These are phyloP conservation scores for Hypocreales sp. DNA, from an alignment of 2,329 filamentous ascomycete genomes.

Conservation along the genomic window DNA sequence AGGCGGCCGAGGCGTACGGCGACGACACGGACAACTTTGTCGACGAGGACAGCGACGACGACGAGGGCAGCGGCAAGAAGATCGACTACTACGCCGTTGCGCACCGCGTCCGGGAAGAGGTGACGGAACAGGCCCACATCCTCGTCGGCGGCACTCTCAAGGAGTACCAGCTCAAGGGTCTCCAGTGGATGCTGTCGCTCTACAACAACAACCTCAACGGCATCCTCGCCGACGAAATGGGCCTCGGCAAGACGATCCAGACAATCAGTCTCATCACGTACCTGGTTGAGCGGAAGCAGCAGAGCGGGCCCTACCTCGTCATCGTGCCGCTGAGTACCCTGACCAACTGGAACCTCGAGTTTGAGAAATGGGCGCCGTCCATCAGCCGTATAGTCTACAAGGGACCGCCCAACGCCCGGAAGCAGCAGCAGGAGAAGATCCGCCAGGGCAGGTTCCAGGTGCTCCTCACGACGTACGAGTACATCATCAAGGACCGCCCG, in stretches of 20 bases:
- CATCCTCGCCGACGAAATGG: conserved; percentile 98
- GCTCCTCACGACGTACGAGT: conserved; percentile 92
- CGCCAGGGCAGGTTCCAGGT: conserved; percentile 94
- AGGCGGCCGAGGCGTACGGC: conserved; percentile 64
- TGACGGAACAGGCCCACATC: conserved; percentile 67
- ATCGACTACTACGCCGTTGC: conserved; percentile 98
- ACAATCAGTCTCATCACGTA: conserved; percentile 97
- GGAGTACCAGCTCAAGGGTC: conserved; percentile 95
- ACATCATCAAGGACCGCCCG: conserved; percentile 97
- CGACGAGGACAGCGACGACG: conserved; percentile 53
- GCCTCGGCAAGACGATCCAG: conserved; percentile 98
- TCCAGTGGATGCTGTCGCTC: conserved; percentile 98
- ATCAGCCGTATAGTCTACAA: conserved; percentile 89
- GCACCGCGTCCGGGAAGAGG: conserved; percentile 87
- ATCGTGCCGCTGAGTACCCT: conserved; percentile 94
- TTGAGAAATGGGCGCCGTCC: conserved; percentile 94
- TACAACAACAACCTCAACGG: conserved; percentile 99
- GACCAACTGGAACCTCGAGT: conserved; percentile 97
- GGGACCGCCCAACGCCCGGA: conserved; percentile 75
- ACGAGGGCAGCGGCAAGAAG: conserved; percentile 59
- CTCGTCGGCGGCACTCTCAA: conserved; percentile 87
- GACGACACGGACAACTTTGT: conserved; percentile 36
- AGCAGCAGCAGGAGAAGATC: conserved; percentile 84
- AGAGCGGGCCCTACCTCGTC: conserved; percentile 84
- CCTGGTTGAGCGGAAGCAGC: conserved; percentile 88